phyloP scores from a whole-genome alignment of 345 rosid genomes.

The Nephelium lappaceum region DNA sequence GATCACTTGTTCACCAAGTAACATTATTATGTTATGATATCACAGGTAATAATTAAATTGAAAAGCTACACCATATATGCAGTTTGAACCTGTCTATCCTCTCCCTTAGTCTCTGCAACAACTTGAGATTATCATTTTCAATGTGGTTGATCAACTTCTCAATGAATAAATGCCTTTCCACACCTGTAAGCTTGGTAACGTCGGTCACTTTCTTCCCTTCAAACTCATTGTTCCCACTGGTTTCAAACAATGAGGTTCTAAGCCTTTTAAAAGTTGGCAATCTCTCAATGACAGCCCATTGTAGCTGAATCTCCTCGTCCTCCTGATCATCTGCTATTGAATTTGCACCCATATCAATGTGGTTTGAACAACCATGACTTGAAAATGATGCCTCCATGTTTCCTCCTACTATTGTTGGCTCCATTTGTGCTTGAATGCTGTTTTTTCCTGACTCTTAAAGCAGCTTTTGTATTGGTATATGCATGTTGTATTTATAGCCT shows the following conservation, averaged over 20 bases:
- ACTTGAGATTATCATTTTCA: slow-evolving; percentile 49
- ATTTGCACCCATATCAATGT: not conserved
- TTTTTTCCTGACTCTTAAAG: not conserved
- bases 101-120: slow-evolving; percentile 46
- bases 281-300: slow-evolving; percentile 59
- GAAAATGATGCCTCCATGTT: not conserved
- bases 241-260: slow-evolving; percentile 41
- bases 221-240: slow-evolving; percentile 5
- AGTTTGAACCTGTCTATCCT: slow-evolving; percentile 49
- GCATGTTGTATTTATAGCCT: not conserved
- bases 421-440: not conserved
- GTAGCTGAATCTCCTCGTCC: slow-evolving; percentile 37
- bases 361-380: not conserved
- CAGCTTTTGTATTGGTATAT: not conserved
- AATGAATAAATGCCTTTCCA: slow-evolving; percentile 46
- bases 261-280: slow-evolving; percentile 50
- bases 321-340: slow-evolving; percentile 22
- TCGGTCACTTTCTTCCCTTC: slow-evolving; percentile 41
- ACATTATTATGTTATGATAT: not conserved
- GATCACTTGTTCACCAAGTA: not conserved
- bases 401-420: not conserved
- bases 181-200: slow-evolving; percentile 48
- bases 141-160: slow-evolving; percentile 55
- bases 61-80: no score
- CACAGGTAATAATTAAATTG: not conserved